Base-by-base conservation (phyloP, 2,329 filamentous ascomycete species). In the Fusarium abutilonis region DNA sequence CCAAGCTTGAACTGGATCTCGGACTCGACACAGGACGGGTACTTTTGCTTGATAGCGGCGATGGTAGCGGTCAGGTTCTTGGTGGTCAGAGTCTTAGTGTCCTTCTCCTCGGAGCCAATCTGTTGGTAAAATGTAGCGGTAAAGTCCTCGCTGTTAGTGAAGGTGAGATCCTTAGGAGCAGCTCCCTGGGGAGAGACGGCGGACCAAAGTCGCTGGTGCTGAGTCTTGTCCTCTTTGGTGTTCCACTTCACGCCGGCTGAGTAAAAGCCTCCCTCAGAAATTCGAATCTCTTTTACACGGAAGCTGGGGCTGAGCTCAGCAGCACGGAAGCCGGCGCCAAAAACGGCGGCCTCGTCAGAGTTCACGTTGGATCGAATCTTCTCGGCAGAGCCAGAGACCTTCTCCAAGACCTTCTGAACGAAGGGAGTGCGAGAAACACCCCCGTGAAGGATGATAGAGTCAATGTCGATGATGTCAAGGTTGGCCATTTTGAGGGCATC, bases 281-380 rank as follows among this genome's bases (percentile, higher is more conserved):
- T 86, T 56, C 91, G 85, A 66, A 99, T 99, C 73, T 98, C 95
- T 83, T 98, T 99, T 73, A 99, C 95, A 60, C 93, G 89, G 87
- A 99, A 99, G 74, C 91, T 94, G 36, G 94, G 93, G 78, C 92
- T 97, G 56, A 99, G 83, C 68, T 92, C 88, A 48, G 95, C 95
- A 46, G 92, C 95, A 73, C 93, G 92, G 83, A 99, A 98, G 26
- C 90, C 93, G 52, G 95, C 94, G 69, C 95, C 95, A 75, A 98
- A 96, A 9, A 96, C 95, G 46, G 95, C 95, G 21, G 95, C 90
- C 78, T 99, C 95, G 71, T 99, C 95, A 10, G 94, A 91, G 79
- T 99, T 99, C 73, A 99, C 95, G 70, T 96, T 99, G 72, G 89
- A 90, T 64, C 93, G 89, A 57, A 99, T 83, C 81, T 96, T 97